Conservation (phyloP, 1,139 yeast genomes). For the Suhomyces anneliseae region DNA sequence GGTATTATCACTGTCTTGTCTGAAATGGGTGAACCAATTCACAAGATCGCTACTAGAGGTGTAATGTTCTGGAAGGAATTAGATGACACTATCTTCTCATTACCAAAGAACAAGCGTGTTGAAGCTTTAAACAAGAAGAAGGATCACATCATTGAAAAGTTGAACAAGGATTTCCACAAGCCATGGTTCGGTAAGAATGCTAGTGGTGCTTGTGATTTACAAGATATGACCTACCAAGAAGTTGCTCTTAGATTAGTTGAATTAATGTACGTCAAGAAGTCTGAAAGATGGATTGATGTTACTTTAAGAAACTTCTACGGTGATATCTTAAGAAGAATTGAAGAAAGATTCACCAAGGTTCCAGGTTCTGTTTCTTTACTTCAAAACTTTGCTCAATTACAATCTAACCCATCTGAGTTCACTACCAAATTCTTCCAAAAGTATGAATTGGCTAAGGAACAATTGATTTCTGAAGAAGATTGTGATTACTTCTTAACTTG, state of each 20-base stretch:
- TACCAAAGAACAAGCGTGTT: slow-evolving; percentile 86
- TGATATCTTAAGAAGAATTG: slow-evolving; percentile 86
- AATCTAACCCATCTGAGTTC: slow-evolving; percentile 58
- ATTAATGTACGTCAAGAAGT: slow-evolving; percentile 79
- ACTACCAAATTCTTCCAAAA: slow-evolving; percentile 60
- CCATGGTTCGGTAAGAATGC: slow-evolving; percentile 92
- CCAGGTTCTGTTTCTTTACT: slow-evolving; percentile 61
- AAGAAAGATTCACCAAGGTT: slow-evolving; percentile 82
- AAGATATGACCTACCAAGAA: slow-evolving; percentile 94
- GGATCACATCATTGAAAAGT: slow-evolving; percentile 77
- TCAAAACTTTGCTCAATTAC: slow-evolving; percentile 70
- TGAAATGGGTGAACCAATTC: slow-evolving; percentile 99
- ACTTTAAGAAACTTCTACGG: slow-evolving; percentile 87
- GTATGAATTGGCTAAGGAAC: slow-evolving; percentile 73
- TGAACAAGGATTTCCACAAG: slow-evolving; percentile 94
- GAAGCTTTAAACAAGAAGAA: slow-evolving; percentile 82
- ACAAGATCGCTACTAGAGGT: slow-evolving; percentile 97
- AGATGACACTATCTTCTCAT: slow-evolving; percentile 87
- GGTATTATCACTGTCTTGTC: slow-evolving; percentile 95
- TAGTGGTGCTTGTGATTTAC: slow-evolving; percentile 82
- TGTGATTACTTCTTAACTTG: slow-evolving; percentile 86
- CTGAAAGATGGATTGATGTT: slow-evolving; percentile 83
- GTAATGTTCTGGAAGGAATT: slow-evolving; percentile 95
- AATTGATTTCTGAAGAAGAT: slow-evolving; percentile 93
- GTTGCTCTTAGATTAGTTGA: slow-evolving; percentile 87